Percentiles rank a stretch among this genome's conserved stretches.
phyloP scores from a whole-genome alignment of 164 flowering plant genomes.

The Annona squamosa region DNA sequence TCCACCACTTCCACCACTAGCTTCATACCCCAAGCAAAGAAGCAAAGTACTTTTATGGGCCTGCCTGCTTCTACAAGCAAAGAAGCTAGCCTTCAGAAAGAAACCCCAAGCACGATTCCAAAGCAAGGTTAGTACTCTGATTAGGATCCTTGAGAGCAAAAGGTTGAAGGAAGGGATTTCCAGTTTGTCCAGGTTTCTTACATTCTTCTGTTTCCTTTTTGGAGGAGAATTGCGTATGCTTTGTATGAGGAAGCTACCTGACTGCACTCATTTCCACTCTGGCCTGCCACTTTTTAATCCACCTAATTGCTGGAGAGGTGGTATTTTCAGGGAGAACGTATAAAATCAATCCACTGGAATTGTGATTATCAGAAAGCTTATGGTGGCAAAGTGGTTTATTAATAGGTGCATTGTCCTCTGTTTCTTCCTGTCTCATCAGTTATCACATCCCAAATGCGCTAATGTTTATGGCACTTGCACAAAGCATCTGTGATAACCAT shows the following conservation, averaged over 20 bases:
- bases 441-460: too few species aligned
- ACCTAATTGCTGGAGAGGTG: too few species aligned
- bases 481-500: too few species aligned
- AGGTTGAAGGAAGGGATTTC: conserved; percentile 17
- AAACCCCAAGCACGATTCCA: conserved; percentile 11
- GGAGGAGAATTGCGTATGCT: conserved; percentile 12
- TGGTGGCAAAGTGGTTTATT: too few species aligned
- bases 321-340: too few species aligned
- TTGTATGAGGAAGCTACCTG: conserved; percentile 21
- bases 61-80: conserved; percentile 18
- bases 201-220: background rate
- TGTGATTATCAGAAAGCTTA: too few species aligned
- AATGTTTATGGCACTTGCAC: too few species aligned
- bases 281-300: background rate
- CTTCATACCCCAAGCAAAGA: conserved; percentile 15
- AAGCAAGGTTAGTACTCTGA: conserved; percentile 15
- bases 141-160: conserved; percentile 11
- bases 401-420: too few species aligned
- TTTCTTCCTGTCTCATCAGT: too few species aligned
- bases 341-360: too few species aligned
- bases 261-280: background rate
- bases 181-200: background rate
- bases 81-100: conserved; percentile 20
- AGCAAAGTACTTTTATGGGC: conserved; percentile 2
- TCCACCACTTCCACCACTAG: conserved; percentile 23